phyloP scores from a whole-genome alignment of 345 rosid species.

The Ricinus communis region DNA sequence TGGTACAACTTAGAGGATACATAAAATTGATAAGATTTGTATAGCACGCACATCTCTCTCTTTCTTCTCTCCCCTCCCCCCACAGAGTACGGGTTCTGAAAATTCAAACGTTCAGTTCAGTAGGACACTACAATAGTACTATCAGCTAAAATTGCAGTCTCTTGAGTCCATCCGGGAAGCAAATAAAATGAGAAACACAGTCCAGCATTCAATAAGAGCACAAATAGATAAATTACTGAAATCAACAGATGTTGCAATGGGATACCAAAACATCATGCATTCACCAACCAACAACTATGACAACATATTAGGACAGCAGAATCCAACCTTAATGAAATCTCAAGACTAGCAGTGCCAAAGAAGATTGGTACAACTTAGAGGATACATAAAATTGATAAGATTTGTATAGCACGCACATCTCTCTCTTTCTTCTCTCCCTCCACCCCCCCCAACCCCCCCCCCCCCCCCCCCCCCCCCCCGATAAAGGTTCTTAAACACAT shows the following conservation, averaged over 20 bases:
- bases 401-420: neutral
- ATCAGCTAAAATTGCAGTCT: too few relatives aligned
- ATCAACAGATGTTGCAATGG: neutral
- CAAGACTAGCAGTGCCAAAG: neutral
- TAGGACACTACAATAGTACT: too few relatives aligned
- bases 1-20: neutral
- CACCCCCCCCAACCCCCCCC: neutral
- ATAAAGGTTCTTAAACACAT: too few relatives aligned
- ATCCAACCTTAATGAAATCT: neutral
- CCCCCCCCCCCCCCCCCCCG: too few relatives aligned
- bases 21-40: neutral
- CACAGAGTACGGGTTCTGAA: too few relatives aligned
- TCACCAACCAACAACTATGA: neutral
- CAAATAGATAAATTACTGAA: neutral
- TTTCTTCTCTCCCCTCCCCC: neutral
- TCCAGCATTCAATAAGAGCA: neutral
- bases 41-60: neutral
- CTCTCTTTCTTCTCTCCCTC: neutral
- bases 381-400: neutral
- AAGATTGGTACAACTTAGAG: neutral
- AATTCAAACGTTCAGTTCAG: too few relatives aligned
- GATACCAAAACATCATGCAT: neutral
- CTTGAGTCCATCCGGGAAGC: too few relatives aligned
- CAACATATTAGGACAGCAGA: neutral
- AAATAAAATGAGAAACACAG: neutral